Base-by-base conservation (phyloP, 1,139 yeast genomes). In the Pichia sp. region DNA sequence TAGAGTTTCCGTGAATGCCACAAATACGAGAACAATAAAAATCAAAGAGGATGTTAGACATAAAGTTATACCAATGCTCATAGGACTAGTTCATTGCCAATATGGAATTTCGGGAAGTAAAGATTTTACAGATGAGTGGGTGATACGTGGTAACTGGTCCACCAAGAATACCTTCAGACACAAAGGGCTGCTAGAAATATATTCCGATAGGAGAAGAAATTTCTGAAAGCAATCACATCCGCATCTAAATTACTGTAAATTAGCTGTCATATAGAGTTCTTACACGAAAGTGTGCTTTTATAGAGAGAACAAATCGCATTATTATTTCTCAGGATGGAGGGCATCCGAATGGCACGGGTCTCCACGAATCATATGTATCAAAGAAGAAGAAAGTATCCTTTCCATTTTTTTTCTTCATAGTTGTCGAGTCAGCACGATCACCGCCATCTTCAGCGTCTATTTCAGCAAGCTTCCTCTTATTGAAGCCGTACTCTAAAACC, bases 321-420 rank as follows among this genome's bases (percentile, higher is more conserved):
- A n/a, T n/a, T n/a, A n/a, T n/a, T n/a, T n/a, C n/a, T n/a, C n/a
- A n/a, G n/a, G n/a, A 32, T n/a, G 39, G 36, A 13, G 33, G 24
- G 29, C 39, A 35, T 4, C 77, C 77, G 50, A 71, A 69, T 1
- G 77, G 75, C 37, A 53, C 62, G 0, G 74, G 69, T 15, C 48
- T 49, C 75, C 76, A 72, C 21, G 56, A 42, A 1, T 49, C 39
- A 29, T 54, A 51, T 7, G 13, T 7, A 6, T 13, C 13, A 29
- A 55, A 60, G 50, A 66, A 63, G 29, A 64, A 25, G 30, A 44
- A 16, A 13, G 21, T 35, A 20, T 12, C 21, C 4, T 23, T 22
- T 15, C 28, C 29, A 9, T 14, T 31, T 22, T 38, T 37, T 22
- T 22, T 29, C 19, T 32, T 21, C 17, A 14, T 24, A 3, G 27